Percentiles rank a stretch among this genome's conserved stretches.
phyloP scores from a whole-genome alignment of 23 red algal genomes.

The Agarophyton chilense region DNA sequence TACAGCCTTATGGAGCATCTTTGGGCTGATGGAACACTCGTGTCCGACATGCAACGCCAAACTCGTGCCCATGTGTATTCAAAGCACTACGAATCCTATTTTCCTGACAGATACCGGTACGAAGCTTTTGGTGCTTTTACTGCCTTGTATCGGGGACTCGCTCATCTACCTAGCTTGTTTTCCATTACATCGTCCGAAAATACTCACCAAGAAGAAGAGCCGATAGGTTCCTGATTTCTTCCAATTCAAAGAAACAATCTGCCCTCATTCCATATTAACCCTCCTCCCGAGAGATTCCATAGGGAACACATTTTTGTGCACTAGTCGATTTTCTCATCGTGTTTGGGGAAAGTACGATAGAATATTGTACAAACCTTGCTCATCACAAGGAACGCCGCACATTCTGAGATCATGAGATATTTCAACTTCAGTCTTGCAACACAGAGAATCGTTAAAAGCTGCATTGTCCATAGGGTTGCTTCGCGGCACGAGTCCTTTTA shows the following conservation, averaged over 20 bases:
- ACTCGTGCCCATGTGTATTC: constrained; percentile 41
- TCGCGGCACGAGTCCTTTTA: constrained; percentile 32
- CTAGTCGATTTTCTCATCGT: background rate
- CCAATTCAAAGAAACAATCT: too few relatives aligned
- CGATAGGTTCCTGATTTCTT: background rate
- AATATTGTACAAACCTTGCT: constrained; percentile 41
- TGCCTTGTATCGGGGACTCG: background rate
- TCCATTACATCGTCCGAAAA: background rate
- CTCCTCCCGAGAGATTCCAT: too few relatives aligned
- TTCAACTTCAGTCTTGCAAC: constrained; percentile 26
- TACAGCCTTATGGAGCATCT: constrained; percentile 57
- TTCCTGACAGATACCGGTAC: constrained; percentile 1
- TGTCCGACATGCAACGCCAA: background rate
- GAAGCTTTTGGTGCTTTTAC: constrained; percentile 1
- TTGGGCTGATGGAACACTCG: constrained; percentile 34
- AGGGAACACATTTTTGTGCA: background rate
- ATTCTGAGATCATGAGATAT: constrained; percentile 11
- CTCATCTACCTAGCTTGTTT: background rate
- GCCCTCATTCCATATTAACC: too few relatives aligned
- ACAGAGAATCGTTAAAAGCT: constrained; percentile 35
- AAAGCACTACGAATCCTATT: background rate
- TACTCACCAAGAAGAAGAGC: background rate
- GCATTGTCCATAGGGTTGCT: constrained; percentile 57
- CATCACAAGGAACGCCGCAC: constrained; percentile 29
- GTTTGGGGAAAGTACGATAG: constrained; percentile 44